Base-by-base conservation (phyloP, 1,139 yeast species). In the Sugiyamaella grinbergsii region DNA sequence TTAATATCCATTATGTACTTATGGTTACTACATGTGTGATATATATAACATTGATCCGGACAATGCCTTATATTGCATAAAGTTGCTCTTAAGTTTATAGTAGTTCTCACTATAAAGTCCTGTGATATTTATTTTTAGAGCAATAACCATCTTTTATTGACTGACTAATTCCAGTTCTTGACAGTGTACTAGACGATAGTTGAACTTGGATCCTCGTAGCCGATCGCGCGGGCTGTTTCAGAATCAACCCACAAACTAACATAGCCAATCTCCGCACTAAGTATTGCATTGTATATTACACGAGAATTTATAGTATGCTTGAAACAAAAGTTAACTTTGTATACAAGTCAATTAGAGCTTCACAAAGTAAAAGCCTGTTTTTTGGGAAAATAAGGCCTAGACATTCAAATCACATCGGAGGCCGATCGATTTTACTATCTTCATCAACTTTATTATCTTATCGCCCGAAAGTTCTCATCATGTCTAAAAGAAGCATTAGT, bases 401-500 rank as follows among this genome's bases (percentile, higher is more conserved):
- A 5, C 26, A 23, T 23, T 23, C 7, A 23, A 8, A 5, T 23
- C 26, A 23, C 5, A 23, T 5, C 5, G 26, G 5, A 23, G 8
- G 26, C 26, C 8, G n/a, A 23, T 23, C 26, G 5, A 23, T 5
- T 23, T 23, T 23, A 23, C 8, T 23, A 23, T 8, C 26, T 23
- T 23, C 26, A 23, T 23, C 26, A 23, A 5, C 26, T 23, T 8
- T n/a, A n/a, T n/a, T 26, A 6, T 13, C 4, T 26, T 26, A 3
- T 4, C 31, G 10, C 31, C 4, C 22, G 4, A 5, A 16, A 13
- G n/a, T 16, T 20, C 10, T 13, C n/a, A 20, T 32, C 31, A 41
- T 41, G 41, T 26, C 47, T 11, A 23, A 20, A 4, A 19, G 39
- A 16, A 38, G 11, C 5, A 55, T 58, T 33, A 24, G 50, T 4